These are phyloP conservation scores for Quercus phellos DNA, from an alignment of 331 rosid species.

Conservation along the genomic window DNA sequence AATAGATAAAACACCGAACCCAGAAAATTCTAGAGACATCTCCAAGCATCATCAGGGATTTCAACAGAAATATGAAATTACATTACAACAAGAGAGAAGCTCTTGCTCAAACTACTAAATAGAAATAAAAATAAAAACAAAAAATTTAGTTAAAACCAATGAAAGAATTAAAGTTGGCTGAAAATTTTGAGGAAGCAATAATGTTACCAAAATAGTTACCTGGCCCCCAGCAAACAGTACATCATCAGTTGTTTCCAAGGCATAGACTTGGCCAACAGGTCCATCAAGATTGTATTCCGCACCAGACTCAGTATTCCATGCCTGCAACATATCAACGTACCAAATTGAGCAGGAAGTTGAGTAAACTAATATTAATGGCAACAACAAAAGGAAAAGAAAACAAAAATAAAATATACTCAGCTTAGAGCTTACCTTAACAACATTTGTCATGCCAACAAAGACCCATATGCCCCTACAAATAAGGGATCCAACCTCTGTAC, in stretches of 20 bases:
- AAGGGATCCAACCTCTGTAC: conserved; percentile 30
- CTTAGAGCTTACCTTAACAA: conserved; percentile 30
- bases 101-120: too few relatives aligned
- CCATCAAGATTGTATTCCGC: conserved; percentile 30
- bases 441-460: conserved; percentile 35
- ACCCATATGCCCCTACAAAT: conserved; percentile 36
- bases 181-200: too few relatives aligned
- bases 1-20: too few relatives aligned
- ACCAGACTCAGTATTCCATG: conserved; percentile 30
- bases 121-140: too few relatives aligned
- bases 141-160: too few relatives aligned
- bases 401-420: neutral
- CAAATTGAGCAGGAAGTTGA: neutral
- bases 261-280: conserved; percentile 32
- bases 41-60: too few relatives aligned
- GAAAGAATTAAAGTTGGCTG: too few relatives aligned
- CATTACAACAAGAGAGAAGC: too few relatives aligned
- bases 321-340: conserved; percentile 32
- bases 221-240: conserved; percentile 32
- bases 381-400: neutral
- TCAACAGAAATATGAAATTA: too few relatives aligned
- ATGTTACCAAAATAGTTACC: conserved; percentile 14
- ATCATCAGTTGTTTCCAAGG: conserved; percentile 29
- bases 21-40: too few relatives aligned
- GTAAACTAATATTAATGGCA: neutral